A percentile compares a stretch with the other conserved stretches of the same genome.
Evolutionary conservation across 1,284 basidiomycete species (phyloP).

Genomic region (Sanghuangporus weigelae): DNA sequence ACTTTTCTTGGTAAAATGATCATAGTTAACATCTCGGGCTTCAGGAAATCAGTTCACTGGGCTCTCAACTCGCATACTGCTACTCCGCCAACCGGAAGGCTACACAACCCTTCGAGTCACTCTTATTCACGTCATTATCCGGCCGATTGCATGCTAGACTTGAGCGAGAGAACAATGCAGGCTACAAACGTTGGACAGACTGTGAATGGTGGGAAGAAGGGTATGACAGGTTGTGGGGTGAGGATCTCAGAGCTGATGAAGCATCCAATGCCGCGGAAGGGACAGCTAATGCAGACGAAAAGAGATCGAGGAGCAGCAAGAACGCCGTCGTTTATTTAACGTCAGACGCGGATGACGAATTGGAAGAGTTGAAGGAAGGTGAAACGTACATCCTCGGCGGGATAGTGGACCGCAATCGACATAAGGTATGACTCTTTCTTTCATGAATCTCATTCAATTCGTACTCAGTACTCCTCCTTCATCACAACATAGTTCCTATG

Average conservation of each 20-base stretch:
- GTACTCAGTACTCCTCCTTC: slow-evolving; percentile 2
- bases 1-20: no score
- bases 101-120: slow-evolving; percentile 57
- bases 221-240: slow-evolving; percentile 64
- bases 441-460: not conserved
- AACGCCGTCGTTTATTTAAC: slow-evolving; percentile 86
- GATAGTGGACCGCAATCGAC: slow-evolving; percentile 93
- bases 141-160: slow-evolving; percentile 67
- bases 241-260: not conserved
- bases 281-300: not conserved
- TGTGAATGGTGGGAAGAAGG: slow-evolving; percentile 79
- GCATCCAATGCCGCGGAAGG: slow-evolving; percentile 4
- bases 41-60: slow-evolving; percentile 86
- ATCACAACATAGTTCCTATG: slow-evolving; percentile 68
- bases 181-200: slow-evolving; percentile 75
- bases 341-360: slow-evolving; percentile 86
- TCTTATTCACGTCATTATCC: slow-evolving; percentile 78
- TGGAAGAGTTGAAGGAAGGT: slow-evolving; percentile 73
- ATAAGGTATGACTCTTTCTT: slow-evolving; percentile 62
- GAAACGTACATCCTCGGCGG: slow-evolving; percentile 96
- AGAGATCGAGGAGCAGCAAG: slow-evolving; percentile 20
- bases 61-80: slow-evolving; percentile 83
- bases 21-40: not conserved
- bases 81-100: slow-evolving; percentile 84
- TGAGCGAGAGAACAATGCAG: slow-evolving; percentile 61